Evolutionary conservation across 208 protist species (phyloP), one percentile per base, ranked within the genome.

Genomic region (Leishmania amazonensis): DNA sequence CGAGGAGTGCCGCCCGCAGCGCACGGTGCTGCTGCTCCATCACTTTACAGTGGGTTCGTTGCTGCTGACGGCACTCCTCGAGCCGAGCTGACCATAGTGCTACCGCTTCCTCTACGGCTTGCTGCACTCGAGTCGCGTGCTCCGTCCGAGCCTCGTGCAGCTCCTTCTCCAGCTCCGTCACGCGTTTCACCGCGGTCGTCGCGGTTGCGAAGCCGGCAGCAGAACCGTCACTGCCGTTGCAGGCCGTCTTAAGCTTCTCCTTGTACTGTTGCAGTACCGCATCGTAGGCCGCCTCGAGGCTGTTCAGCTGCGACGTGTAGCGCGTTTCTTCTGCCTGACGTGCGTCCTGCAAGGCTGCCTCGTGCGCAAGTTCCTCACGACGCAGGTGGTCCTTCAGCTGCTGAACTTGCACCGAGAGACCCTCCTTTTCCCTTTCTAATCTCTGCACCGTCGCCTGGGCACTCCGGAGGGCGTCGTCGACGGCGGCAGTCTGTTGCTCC

Each of bases 21-120:
- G 31, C 47, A 35, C 83, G 80, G 54, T 87, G 73, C 60, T 87
- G 79, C 70, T 79, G 72, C 76, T 80, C 83, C 65, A 87, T 35
- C 28, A 70, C 78, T 13, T 80, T 60, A 40, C 45, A 49, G 79
- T 81, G 68, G 0, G 78, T 47, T 19, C 19, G 58, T 13, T 81
- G 80, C 13, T 80, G 79, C 51, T 78, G 57, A 42, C 74, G 74
- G 8, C 35, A 51, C 4, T 70, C 54, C 65, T 87, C 53, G 4
- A 86, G 62, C 5, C 79, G 78, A 5, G 31, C 40, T 9, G 83
- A 80, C 79, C 83, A 83, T 53, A 80, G 15, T 2, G 57, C 45
- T 2, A 57, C 71, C 21, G n/a, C 31, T 51, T 75, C 68, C 38
- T 81, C 58, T 21, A 78, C 70, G 6, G 75, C 80, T 21, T 88